phyloP scores from a whole-genome alignment of 805 yeast genomes.

The Kodamaea jinghongensis region DNA sequence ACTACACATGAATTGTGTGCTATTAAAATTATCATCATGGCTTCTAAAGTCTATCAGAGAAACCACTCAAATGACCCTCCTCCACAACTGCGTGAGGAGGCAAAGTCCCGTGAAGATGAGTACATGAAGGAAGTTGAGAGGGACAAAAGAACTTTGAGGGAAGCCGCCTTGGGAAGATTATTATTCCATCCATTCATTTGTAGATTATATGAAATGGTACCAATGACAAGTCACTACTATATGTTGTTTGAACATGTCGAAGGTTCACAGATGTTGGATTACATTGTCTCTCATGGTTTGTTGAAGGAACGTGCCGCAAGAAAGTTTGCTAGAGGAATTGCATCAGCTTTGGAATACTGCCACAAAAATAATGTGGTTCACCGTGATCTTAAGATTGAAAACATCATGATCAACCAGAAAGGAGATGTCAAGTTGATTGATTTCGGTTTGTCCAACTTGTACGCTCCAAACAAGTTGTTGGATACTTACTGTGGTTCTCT shows the following conservation, averaged over 20 bases:
- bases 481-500: slow-evolving; percentile 96
- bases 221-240: slow-evolving; percentile 95
- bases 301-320: slow-evolving; percentile 92
- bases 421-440: slow-evolving; percentile 96
- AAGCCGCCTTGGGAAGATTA: slow-evolving; percentile 89
- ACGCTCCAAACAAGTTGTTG: slow-evolving; percentile 64
- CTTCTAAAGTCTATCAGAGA: slow-evolving; percentile 71
- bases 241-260: slow-evolving; percentile 95
- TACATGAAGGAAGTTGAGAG: slow-evolving; percentile 81
- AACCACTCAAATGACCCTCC: slow-evolving; percentile 70
- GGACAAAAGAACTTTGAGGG: slow-evolving; percentile 89
- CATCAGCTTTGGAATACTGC: slow-evolving; percentile 88
- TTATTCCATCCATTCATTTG: slow-evolving; percentile 92
- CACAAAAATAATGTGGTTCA: slow-evolving; percentile 95
- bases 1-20: slow-evolving; percentile 82
- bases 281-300: slow-evolving; percentile 94
- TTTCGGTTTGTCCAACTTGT: slow-evolving; percentile 91
- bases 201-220: slow-evolving; percentile 86
- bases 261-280: slow-evolving; percentile 97
- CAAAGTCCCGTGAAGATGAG: slow-evolving; percentile 62
- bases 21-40: slow-evolving; percentile 89
- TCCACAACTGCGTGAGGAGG: slow-evolving; percentile 55
- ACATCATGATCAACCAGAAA: slow-evolving; percentile 86
- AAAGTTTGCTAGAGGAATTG: slow-evolving; percentile 91
- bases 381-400: slow-evolving; percentile 94